These are phyloP conservation scores for Metschnikowia proteae DNA, from an alignment of 805 yeast genomes.

Conservation along the genomic window DNA sequence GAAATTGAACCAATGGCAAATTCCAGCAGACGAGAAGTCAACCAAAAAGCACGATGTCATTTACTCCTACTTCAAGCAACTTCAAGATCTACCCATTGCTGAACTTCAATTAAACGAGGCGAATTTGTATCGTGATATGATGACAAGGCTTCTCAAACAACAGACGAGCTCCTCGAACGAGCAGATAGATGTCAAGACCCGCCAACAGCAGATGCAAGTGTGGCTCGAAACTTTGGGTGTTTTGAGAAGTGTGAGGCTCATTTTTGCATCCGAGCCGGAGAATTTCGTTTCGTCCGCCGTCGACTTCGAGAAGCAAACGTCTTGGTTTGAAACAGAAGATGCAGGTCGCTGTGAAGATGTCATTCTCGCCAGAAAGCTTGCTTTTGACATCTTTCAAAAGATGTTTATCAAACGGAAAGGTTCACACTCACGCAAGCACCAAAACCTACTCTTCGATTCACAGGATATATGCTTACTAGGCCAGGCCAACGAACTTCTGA, in stretches of 20 bases:
- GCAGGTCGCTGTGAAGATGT: constrained; percentile 21
- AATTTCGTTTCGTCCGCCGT: constrained; percentile 9
- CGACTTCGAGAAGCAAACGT: neutral
- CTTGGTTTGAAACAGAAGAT: constrained; percentile 13
- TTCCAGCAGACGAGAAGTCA: constrained; percentile 46
- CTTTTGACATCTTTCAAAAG: constrained; percentile 25
- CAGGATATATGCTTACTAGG: constrained; percentile 20
- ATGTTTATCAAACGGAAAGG: neutral
- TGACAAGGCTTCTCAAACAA: neutral
- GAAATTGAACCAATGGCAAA: constrained; percentile 75
- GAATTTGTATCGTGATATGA: neutral
- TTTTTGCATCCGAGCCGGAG: constrained; percentile 7
- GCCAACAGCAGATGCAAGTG: neutral
- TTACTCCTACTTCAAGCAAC: constrained; percentile 49
- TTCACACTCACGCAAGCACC: neutral
- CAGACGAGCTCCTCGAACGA: neutral
- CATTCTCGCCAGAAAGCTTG: constrained; percentile 39
- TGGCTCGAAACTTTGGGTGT: constrained; percentile 11
- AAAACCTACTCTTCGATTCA: neutral
- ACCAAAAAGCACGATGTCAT: constrained; percentile 42
- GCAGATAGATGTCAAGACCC: neutral
- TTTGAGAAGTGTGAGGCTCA: constrained; percentile 4
- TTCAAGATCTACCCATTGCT: constrained; percentile 36
- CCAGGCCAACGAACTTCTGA: constrained; percentile 35
- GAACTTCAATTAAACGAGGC: neutral